Conservation (phyloP, 75 land plant species). For the Cupressus sempervirens region DNA sequence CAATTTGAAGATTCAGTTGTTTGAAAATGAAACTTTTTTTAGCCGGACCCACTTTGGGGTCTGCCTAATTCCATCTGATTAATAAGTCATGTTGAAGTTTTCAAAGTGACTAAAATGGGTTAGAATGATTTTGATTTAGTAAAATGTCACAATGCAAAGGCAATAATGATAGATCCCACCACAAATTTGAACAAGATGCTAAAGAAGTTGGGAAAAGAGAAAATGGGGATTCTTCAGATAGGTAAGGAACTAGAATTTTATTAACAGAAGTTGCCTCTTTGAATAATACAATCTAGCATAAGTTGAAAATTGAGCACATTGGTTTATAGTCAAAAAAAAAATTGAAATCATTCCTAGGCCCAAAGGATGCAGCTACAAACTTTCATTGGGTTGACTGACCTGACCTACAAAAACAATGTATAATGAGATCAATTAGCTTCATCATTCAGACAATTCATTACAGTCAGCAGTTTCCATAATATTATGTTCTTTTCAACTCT, state of each 20-base stretch:
- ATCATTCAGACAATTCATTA: slow-evolving; percentile 7
- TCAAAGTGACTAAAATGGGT: no score
- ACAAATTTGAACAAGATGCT: no score
- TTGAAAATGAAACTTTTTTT: no score
- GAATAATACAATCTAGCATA: slow-evolving; percentile 11
- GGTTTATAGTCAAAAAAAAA: slow-evolving; percentile 13
- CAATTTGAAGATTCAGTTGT: no score
- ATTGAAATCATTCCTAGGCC: slow-evolving; percentile 6
- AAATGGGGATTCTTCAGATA: no score
- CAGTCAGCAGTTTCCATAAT: slow-evolving; percentile 14
- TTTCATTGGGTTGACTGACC: slow-evolving; percentile 9
- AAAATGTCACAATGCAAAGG: no score
- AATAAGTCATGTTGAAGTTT: no score
- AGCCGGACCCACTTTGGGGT: no score
- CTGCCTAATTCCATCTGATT: no score
- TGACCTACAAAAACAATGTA: slow-evolving; percentile 1
- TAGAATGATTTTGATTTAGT: no score
- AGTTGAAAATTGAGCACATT: slow-evolving; percentile 11
- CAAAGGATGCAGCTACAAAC: slow-evolving; percentile 10
- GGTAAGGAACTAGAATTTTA: neutral
- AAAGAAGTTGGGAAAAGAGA: no score
- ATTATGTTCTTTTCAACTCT: slow-evolving; percentile 10
- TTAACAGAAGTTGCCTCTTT: slow-evolving; percentile 9
- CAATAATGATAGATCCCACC: no score
- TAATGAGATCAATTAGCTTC: slow-evolving; percentile 5